Conservation (phyloP, 164 flowering plant species). For the Chimonanthus praecox region DNA sequence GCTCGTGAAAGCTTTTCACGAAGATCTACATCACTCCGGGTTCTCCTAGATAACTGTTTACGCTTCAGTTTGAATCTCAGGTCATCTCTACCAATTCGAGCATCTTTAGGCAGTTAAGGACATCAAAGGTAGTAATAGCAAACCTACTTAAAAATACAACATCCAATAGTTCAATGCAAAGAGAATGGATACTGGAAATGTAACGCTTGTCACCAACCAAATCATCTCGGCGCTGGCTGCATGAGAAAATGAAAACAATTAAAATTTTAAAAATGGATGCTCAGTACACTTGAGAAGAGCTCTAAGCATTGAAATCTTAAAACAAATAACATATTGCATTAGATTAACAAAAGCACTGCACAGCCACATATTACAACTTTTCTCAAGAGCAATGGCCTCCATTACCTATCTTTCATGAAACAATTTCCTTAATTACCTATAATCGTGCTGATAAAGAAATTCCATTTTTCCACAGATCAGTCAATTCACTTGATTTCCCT, state of each 20-base stretch:
- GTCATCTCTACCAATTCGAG: constrained; percentile 42
- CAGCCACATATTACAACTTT: not conserved
- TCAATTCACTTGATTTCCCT: not conserved
- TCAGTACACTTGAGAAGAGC: not conserved
- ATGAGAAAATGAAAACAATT: constrained; percentile 15
- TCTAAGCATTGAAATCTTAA: not conserved
- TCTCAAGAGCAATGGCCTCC: not conserved
- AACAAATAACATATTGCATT: too few species aligned
- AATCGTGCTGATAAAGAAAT: not conserved
- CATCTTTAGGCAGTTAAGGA: constrained; percentile 33
- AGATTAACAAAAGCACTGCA: not conserved
- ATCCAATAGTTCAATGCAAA: constrained; percentile 6
- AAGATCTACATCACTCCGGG: constrained; percentile 39
- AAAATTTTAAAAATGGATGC: not conserved
- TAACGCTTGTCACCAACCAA: constrained; percentile 33
- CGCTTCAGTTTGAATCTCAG: constrained; percentile 65
- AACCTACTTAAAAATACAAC: constrained; percentile 11
- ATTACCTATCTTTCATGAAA: not conserved
- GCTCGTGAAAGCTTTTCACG: constrained; percentile 60
- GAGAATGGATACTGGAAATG: constrained; percentile 11
- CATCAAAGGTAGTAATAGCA: constrained; percentile 15
- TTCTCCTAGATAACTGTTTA: constrained; percentile 29
- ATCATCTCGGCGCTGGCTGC: constrained; percentile 40
- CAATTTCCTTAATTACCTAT: too few species aligned
- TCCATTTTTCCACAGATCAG: not conserved